phyloP scores from a whole-genome alignment of 2,329 filamentous ascomycete genomes.

The Penicillium rolfsii region DNA sequence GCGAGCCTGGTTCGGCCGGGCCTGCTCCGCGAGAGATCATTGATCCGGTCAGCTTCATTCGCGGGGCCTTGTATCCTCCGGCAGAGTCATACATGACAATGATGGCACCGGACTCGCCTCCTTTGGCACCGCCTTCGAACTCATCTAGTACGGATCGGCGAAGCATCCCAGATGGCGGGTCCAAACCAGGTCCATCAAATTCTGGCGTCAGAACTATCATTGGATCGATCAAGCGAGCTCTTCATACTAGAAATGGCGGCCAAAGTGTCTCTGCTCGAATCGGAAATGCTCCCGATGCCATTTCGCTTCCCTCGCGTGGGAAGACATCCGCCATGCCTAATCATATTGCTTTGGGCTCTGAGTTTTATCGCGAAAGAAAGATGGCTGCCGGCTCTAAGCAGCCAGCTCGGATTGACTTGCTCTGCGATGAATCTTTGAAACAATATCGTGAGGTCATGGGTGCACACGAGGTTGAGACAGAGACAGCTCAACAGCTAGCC shows the following conservation, averaged over 20 bases:
- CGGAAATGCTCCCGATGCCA: constrained; percentile 38
- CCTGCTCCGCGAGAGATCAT: constrained; percentile 63
- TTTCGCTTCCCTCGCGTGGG: constrained; percentile 35
- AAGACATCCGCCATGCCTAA: constrained; percentile 49
- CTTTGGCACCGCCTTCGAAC: constrained; percentile 37
- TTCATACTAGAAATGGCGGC: constrained; percentile 63
- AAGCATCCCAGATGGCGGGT: constrained; percentile 34
- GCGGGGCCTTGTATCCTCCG: constrained; percentile 82
- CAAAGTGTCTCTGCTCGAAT: constrained; percentile 39
- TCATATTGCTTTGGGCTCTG: constrained; percentile 50
- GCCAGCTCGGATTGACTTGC: constrained; percentile 73
- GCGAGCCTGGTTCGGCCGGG: constrained; percentile 48
- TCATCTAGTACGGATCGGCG: constrained; percentile 32
- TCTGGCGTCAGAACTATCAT: constrained; percentile 85
- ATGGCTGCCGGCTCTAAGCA: constrained; percentile 42
- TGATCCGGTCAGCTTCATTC: constrained; percentile 80
- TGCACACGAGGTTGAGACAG: constrained; percentile 18
- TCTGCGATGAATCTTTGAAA: constrained; percentile 77
- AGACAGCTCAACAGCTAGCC: constrained; percentile 13
- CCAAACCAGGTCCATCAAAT: constrained; percentile 34
- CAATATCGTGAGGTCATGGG: constrained; percentile 76
- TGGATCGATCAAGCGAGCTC: constrained; percentile 78
- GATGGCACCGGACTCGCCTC: constrained; percentile 56
- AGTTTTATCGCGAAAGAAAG: constrained; percentile 48
- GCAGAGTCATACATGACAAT: constrained; percentile 78